Evolutionary conservation across 208 protist species (phyloP).

Genomic region (Acanthamoeba culbertsoni): DNA sequence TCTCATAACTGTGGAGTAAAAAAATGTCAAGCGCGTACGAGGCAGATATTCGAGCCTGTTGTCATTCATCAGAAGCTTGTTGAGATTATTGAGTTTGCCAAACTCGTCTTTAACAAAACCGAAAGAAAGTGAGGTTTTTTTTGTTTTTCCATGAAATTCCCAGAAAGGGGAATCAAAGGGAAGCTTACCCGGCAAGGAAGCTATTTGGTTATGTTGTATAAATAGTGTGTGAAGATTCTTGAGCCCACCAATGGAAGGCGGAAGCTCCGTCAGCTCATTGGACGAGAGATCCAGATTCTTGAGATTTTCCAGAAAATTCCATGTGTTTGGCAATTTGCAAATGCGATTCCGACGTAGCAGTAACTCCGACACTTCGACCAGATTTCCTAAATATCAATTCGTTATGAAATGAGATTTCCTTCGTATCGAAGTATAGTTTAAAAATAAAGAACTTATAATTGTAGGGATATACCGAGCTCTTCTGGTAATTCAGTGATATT

Average conservation of each 20-base stretch:
- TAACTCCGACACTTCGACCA: neutral
- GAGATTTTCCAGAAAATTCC: neutral
- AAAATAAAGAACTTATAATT: neutral
- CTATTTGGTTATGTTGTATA: conserved; percentile 3
- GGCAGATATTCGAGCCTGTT: conserved; percentile 17
- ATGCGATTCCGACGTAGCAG: neutral
- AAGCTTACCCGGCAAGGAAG: neutral
- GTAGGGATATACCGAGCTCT: neutral
- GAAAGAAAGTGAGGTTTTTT: neutral
- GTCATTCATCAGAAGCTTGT: conserved; percentile 44
- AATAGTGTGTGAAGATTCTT: conserved; percentile 53
- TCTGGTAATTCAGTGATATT: conserved; percentile 37
- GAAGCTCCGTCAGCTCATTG: conserved; percentile 34
- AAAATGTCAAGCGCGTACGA: neutral
- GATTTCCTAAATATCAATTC: neutral
- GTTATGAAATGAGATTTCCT: no score
- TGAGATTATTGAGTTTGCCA: conserved; percentile 44
- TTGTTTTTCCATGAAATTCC: neutral
- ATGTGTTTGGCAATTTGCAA: neutral
- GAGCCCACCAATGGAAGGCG: conserved; percentile 7
- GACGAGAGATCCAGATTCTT: conserved; percentile 17
- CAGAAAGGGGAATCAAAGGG: neutral
- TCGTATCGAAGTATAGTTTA: no score
- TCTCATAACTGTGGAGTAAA: no score
- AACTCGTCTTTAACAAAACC: conserved; percentile 2